Conservation (phyloP, 495 filamentous ascomycete species). For the Sabuloglossum arenarium region DNA sequence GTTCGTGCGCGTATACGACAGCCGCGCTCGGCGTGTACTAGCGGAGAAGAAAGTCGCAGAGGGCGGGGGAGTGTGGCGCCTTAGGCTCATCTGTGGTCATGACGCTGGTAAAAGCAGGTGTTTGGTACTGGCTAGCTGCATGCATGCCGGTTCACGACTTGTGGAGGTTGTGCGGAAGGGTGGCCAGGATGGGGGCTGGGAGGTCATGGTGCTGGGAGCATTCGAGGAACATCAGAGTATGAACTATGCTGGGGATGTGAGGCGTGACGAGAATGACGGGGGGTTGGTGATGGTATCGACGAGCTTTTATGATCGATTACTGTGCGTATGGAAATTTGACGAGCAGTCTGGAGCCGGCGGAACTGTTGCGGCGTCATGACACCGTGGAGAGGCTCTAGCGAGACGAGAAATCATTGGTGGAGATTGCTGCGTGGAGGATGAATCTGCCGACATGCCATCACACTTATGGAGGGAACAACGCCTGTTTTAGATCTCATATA, state of each 20-base stretch:
- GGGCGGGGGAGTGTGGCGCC: slow-evolving; percentile 84
- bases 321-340: slow-evolving; percentile 55
- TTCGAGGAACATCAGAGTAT: slow-evolving; percentile 86
- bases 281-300: slow-evolving; percentile 42
- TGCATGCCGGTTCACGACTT: slow-evolving; percentile 68
- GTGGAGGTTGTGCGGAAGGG: slow-evolving; percentile 27
- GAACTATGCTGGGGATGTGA: slow-evolving; percentile 80
- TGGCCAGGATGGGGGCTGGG: slow-evolving; percentile 24
- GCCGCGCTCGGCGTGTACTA: slow-evolving; percentile 22
- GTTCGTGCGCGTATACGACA: slow-evolving; percentile 43
- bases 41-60: slow-evolving; percentile 41
- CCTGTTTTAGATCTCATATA: background rate
- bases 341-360: background rate
- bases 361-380: no score
- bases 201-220: slow-evolving; percentile 42
- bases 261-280: slow-evolving; percentile 15
- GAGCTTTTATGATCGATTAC: slow-evolving; percentile 71
- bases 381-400: background rate
- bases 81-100: slow-evolving; percentile 34
- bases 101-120: background rate
- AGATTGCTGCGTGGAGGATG: no score
- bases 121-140: slow-evolving; percentile 67
- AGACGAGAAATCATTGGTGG: no score
- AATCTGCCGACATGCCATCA: background rate
- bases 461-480: background rate